Percentiles rank a stretch among this genome's conserved stretches.
Conservation (phyloP, 257 asterid genomes). For the Eucommia ulmoides region DNA sequence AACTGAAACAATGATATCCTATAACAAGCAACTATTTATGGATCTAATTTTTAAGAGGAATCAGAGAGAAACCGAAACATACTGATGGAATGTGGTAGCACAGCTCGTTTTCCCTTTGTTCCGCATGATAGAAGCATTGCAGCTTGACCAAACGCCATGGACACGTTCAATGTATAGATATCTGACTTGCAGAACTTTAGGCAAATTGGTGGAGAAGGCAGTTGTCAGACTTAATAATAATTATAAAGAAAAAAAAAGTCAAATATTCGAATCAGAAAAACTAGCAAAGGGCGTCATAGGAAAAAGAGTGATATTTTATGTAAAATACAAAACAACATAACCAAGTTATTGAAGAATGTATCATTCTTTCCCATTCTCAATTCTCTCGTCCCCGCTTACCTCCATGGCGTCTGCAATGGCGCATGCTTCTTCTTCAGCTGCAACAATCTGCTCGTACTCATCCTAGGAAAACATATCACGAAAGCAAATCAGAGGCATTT, state of each 20-base stretch:
- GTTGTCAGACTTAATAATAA: constrained; percentile 5
- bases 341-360: not conserved
- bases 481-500: constrained; percentile 1
- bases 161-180: constrained; percentile 73
- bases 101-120: constrained; percentile 65
- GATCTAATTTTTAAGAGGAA: no score
- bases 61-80: constrained; percentile 22
- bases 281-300: not conserved
- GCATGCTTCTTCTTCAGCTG: constrained; percentile 84
- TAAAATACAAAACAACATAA: not conserved
- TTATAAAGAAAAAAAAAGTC: not conserved
- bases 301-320: not conserved
- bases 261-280: not conserved
- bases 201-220: constrained; percentile 2
- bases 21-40: no score
- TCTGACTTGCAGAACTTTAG: constrained; percentile 60
- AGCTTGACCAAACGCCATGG: constrained; percentile 93
- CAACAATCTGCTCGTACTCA: constrained; percentile 77
- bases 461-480: constrained; percentile 28
- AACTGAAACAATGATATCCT: no score
- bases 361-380: not conserved
- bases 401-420: constrained; percentile 76
- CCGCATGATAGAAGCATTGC: constrained; percentile 90
- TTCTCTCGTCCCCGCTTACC: no score
- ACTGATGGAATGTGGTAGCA: constrained; percentile 73